A percentile compares a stretch with the other conserved stretches of the same genome.
These are phyloP conservation scores for Ramaria sp. DNA, from an alignment of 768 basidiomycete species.

Conservation along the genomic window DNA sequence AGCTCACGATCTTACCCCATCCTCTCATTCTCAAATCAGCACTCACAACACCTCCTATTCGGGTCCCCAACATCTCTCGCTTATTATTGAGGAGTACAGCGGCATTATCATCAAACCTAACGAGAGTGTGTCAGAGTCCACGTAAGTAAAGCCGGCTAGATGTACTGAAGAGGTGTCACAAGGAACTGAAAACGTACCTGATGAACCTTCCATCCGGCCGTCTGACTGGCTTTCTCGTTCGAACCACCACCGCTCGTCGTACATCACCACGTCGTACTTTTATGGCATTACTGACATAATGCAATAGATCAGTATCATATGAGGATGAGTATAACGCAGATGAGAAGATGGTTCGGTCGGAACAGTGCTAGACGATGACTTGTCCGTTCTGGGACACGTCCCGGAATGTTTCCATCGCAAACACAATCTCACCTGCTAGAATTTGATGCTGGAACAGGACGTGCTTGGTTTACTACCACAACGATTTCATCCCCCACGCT, in stretches of 20 bases:
- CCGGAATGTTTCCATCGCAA: not conserved
- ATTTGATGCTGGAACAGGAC: slow-evolving; percentile 51
- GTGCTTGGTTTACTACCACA: slow-evolving; percentile 86
- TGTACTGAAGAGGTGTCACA: too few species aligned
- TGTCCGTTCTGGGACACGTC: not conserved
- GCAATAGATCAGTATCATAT: slow-evolving; percentile 6
- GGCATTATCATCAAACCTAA: slow-evolving; percentile 90
- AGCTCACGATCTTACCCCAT: slow-evolving; percentile 87
- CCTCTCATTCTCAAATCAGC: slow-evolving; percentile 85
- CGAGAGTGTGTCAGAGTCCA: not conserved
- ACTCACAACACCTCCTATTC: slow-evolving; percentile 89
- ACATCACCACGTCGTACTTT: slow-evolving; percentile 93
- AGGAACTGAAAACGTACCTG: slow-evolving; percentile 11
- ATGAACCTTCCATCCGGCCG: slow-evolving; percentile 83
- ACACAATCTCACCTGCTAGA: not conserved
- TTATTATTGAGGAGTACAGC: slow-evolving; percentile 92
- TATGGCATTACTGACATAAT: slow-evolving; percentile 43
- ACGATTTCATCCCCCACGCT: slow-evolving; percentile 92
- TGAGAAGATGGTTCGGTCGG: not conserved
- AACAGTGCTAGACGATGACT: slow-evolving; percentile 23
- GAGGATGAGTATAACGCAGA: slow-evolving; percentile 21
- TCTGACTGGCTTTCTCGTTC: slow-evolving; percentile 77
- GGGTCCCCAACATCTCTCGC: slow-evolving; percentile 88
- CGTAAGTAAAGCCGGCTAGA: not conserved
- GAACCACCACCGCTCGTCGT: slow-evolving; percentile 89